A percentile compares a stretch with the other conserved stretches of the same genome.
Conservation (phyloP, 257 asterid genomes). For the Rauvolfia tetraphylla region DNA sequence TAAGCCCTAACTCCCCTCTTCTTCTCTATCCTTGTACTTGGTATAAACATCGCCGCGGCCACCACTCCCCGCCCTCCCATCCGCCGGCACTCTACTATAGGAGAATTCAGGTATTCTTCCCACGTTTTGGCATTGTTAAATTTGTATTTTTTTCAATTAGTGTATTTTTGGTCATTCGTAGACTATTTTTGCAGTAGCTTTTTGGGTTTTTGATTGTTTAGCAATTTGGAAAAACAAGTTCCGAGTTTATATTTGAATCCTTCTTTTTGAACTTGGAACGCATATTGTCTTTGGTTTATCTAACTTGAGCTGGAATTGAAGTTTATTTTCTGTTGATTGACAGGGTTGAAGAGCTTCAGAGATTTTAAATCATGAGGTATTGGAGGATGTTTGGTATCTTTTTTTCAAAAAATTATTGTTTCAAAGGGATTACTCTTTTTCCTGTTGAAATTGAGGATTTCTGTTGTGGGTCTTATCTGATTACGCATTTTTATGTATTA, state of each 20-base stretch:
- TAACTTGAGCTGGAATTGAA: background rate
- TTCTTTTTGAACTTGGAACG: too few species aligned
- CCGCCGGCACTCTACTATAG: background rate
- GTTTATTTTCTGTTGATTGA: background rate
- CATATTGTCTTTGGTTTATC: too few species aligned
- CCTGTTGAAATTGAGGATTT: background rate
- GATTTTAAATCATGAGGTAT: conserved; percentile 2
- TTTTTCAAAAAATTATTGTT: background rate
- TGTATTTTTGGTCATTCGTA: background rate
- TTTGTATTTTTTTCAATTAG: background rate
- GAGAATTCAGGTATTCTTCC: background rate
- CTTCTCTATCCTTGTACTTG: background rate
- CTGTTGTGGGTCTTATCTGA: background rate
- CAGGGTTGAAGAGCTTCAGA: background rate
- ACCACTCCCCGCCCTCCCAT: background rate
- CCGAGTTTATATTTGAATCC: background rate
- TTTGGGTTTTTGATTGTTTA: background rate
- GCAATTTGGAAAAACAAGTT: background rate
- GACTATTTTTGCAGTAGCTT: background rate
- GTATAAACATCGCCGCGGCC: background rate
- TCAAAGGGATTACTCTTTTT: too few species aligned
- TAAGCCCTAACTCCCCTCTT: background rate
- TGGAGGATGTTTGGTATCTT: background rate
- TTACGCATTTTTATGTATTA: too few species aligned
- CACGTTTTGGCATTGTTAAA: background rate